Conservation (phyloP, 257 asterid genomes). For the Gardenia jasminoides region DNA sequence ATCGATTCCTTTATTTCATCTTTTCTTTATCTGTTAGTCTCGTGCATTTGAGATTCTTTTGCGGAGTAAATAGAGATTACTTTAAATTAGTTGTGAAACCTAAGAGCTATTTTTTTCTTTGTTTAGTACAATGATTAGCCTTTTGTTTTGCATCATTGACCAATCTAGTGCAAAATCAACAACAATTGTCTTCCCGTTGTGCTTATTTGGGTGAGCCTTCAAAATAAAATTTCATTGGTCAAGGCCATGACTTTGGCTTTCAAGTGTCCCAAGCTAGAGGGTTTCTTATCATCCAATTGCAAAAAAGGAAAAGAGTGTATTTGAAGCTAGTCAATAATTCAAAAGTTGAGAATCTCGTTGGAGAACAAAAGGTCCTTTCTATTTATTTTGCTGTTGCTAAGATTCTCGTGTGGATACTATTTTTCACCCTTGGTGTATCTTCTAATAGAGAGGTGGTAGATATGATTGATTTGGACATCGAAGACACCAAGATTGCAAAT, state of each 20-base stretch:
- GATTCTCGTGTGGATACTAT: slow-evolving; percentile 82
- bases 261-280: slow-evolving; percentile 59
- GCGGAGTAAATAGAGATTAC: neutral
- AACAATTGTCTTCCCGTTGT: neutral
- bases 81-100: neutral
- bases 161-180: neutral
- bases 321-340: slow-evolving; percentile 55
- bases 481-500: slow-evolving; percentile 47
- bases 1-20: neutral
- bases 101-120: neutral
- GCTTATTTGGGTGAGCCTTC: neutral
- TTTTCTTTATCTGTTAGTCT: neutral
- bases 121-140: neutral
- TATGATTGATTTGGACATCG: slow-evolving; percentile 53
- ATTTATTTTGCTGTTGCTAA: slow-evolving; percentile 60
- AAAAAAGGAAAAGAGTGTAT: slow-evolving; percentile 57
- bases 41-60: neutral
- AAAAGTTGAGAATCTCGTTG: slow-evolving; percentile 48
- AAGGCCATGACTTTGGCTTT: slow-evolving; percentile 59
- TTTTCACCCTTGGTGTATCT: slow-evolving; percentile 77
- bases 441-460: slow-evolving; percentile 67
- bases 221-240: neutral
- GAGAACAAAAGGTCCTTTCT: slow-evolving; percentile 56
- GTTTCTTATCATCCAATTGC: slow-evolving; percentile 55
- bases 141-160: neutral